Evolutionary conservation across 768 basidiomycete genomes (phyloP).

Genomic region (Russula dissimulans): DNA sequence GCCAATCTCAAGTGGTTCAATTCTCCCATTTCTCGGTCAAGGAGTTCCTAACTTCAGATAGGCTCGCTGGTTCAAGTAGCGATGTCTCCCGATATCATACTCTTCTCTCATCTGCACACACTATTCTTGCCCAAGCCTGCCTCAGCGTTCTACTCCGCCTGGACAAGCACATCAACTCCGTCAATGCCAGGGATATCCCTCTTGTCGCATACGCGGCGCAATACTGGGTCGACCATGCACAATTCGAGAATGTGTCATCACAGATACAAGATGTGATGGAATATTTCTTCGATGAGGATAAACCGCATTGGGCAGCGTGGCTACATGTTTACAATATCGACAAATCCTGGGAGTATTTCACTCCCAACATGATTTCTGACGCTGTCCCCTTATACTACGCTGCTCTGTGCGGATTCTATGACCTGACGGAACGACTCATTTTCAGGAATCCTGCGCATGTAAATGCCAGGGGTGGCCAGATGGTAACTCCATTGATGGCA

Average conservation of each 20-base stretch:
- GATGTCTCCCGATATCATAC: neutral
- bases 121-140: neutral
- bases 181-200: neutral
- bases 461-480: neutral
- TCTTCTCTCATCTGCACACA: neutral
- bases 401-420: neutral
- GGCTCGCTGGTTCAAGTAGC: neutral
- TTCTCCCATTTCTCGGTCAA: slow-evolving; percentile 3
- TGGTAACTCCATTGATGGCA: neutral
- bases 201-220: neutral
- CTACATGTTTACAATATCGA: neutral
- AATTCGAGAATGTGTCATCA: neutral
- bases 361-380: fast-evolving
- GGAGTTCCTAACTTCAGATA: neutral
- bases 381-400: neutral
- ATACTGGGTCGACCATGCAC: neutral
- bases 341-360: neutral
- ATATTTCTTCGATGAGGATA: neutral
- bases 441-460: neutral
- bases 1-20: neutral
- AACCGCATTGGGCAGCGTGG: neutral
- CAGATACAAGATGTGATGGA: neutral
- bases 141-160: neutral
- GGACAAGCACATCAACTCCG: neutral
- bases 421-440: neutral